Base-by-base conservation (phyloP, 352 stramenopile species). In the Halophytophthora polymorphica region DNA sequence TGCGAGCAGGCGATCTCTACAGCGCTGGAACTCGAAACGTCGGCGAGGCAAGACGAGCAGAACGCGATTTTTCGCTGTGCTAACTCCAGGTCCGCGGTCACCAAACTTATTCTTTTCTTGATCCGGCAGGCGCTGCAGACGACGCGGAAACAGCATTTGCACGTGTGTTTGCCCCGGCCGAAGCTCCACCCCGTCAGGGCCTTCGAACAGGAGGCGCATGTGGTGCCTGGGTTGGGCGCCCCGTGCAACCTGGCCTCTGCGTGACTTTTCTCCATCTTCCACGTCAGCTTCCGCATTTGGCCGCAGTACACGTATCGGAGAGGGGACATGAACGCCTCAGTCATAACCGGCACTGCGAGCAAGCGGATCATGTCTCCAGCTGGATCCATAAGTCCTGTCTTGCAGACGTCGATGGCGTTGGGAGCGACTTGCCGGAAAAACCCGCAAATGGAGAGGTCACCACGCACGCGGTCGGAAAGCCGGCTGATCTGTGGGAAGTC, bases 221-320 rank as follows among this genome's bases (percentile, higher is more conserved):
- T n/a, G 19, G 39, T 50, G 11, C 60, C 56, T 0, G 55, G 59
- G 40, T 73, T 58, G 10, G 64, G 64, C 3, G 49, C 53, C 1
- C 63, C 63, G 8, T 71, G 58, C 7, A 59, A n/a, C 13, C 63
- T 17, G 0, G 63, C 58, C 37, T 71, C 63, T 1, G 53, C 44
- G 23, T 71, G 63, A 0, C 58, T 42, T 15, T 64, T 68, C 61
- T 73, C 54, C 70, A 85, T 66, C 18, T 73, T 67, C 77, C 77
- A 88, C 50, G 69, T 71, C 28, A 88, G 52, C 47, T 88, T 88
- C 7, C 81, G 75, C 73, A 85, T 85, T 52, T 84, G 73, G 19
- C 64, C 72, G 51, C 73, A 88, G 44, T 77, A 56, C 13, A 73
- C 64, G 41, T 72, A 69, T 0, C 59, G 59, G 25, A 66, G 33